phyloP scores from a whole-genome alignment of 2,329 filamentous ascomycete species.

The Aspergillus alliaceus region DNA sequence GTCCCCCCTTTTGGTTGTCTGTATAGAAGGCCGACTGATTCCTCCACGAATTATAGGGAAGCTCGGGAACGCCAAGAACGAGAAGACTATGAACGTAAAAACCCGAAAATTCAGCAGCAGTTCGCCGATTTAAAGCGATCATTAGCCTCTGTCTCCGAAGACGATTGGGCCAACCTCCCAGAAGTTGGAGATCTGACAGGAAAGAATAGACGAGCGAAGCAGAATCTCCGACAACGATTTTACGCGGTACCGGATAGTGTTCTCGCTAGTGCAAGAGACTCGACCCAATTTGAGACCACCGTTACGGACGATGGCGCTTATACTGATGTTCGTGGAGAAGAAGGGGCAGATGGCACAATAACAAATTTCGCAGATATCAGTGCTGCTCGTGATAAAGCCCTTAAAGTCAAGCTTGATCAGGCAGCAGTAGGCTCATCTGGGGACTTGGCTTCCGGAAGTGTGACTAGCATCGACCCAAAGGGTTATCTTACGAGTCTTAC shows the following conservation, averaged over 20 bases:
- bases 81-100: constrained; percentile 94
- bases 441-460: constrained; percentile 71
- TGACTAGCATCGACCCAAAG: constrained; percentile 90
- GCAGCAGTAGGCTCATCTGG: constrained; percentile 72
- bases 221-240: constrained; percentile 79
- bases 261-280: constrained; percentile 78
- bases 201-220: constrained; percentile 82
- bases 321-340: constrained; percentile 46
- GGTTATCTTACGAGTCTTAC: constrained; percentile 92
- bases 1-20: constrained; percentile 58
- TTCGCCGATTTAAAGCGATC: constrained; percentile 95
- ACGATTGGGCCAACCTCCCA: constrained; percentile 93
- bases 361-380: constrained; percentile 98
- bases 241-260: constrained; percentile 98
- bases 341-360: constrained; percentile 76
- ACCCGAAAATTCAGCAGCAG: constrained; percentile 97
- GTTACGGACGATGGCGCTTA: constrained; percentile 74
- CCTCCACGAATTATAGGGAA: constrained; percentile 72
- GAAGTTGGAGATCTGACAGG: constrained; percentile 96
- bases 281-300: constrained; percentile 80
- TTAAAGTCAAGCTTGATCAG: constrained; percentile 90
- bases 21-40: constrained; percentile 76
- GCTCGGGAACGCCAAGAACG: constrained; percentile 85
- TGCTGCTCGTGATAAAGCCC: constrained; percentile 90
- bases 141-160: constrained; percentile 82